These are phyloP conservation scores for Epichloe aotearoae DNA, from an alignment of 2,329 filamentous ascomycete genomes.

Conservation along the genomic window DNA sequence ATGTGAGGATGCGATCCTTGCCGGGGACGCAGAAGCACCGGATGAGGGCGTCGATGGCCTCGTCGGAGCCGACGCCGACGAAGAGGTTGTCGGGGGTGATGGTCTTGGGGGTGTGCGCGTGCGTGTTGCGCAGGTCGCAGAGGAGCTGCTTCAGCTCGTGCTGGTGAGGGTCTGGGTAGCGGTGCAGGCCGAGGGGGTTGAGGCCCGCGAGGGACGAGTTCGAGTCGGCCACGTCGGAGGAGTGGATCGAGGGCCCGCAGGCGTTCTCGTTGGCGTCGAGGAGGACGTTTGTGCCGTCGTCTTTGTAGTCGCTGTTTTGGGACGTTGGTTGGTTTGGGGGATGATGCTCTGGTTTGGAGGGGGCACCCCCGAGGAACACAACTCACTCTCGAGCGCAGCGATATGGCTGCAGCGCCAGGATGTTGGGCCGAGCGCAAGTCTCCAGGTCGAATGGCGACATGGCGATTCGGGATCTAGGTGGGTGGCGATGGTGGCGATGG, in stretches of 20 bases:
- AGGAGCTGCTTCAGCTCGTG: slow-evolving; percentile 71
- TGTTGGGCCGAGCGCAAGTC: slow-evolving; percentile 64
- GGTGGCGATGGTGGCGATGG: background rate
- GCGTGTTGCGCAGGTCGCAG: slow-evolving; percentile 76
- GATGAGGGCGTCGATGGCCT: slow-evolving; percentile 88
- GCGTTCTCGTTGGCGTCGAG: slow-evolving; percentile 98
- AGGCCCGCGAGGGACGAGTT: slow-evolving; percentile 29
- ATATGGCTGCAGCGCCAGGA: slow-evolving; percentile 63
- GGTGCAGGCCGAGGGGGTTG: slow-evolving; percentile 71
- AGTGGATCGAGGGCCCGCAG: slow-evolving; percentile 65
- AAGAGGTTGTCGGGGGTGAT: slow-evolving; percentile 78
- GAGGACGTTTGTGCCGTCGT: slow-evolving; percentile 89
- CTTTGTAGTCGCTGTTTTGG: slow-evolving; percentile 78
- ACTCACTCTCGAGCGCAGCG: slow-evolving; percentile 70
- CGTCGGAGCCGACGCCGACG: slow-evolving; percentile 89
- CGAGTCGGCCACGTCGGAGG: slow-evolving; percentile 30
- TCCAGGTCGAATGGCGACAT: slow-evolving; percentile 59
- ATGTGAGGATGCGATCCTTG: slow-evolving; percentile 81
- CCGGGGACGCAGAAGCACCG: slow-evolving; percentile 86
- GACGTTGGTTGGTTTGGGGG: slow-evolving; percentile 4
- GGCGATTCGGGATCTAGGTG: slow-evolving; percentile 5
- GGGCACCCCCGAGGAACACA: slow-evolving; percentile 9
- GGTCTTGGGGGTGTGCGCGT: slow-evolving; percentile 60
- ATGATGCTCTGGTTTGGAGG: background rate
- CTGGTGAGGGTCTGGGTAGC: slow-evolving; percentile 96